These are phyloP conservation scores for Arthrocladium fulminans DNA, from an alignment of 2,329 filamentous ascomycete species.

Conservation along the genomic window DNA sequence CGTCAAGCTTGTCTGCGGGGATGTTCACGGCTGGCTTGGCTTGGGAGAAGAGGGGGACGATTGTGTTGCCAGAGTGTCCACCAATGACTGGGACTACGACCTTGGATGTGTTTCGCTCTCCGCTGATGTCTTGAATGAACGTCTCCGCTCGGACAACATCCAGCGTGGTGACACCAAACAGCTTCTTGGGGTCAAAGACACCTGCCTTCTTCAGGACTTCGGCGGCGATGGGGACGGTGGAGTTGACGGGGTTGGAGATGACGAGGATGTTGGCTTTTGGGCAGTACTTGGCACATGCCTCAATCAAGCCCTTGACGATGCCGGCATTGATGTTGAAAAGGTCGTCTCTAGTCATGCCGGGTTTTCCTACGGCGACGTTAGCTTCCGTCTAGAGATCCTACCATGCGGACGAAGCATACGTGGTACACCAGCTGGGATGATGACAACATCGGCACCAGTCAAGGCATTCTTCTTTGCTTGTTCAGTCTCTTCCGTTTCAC, in stretches of 20 bases:
- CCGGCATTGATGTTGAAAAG: conserved; percentile 99
- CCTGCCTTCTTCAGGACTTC: conserved; percentile 90
- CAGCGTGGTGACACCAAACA: conserved; percentile 97
- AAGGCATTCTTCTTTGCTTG: conserved; percentile 79
- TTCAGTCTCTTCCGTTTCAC: conserved; percentile 43
- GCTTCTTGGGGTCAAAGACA: conserved; percentile 88
- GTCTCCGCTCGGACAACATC: conserved; percentile 98
- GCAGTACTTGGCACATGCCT: conserved; percentile 75
- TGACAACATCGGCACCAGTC: conserved; percentile 86
- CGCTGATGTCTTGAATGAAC: conserved; percentile 78
- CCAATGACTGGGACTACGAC: conserved; percentile 86
- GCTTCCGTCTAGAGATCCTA: conserved; percentile 12
- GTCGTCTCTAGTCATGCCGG: conserved; percentile 98
- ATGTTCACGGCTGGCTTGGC: conserved; percentile 70
- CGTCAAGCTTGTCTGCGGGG: conserved; percentile 72
- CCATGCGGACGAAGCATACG: conserved; percentile 50
- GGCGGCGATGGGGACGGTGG: conserved; percentile 91
- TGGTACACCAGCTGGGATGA: conserved; percentile 96
- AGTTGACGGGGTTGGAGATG: conserved; percentile 99
- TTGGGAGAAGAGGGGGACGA: conserved; percentile 94
- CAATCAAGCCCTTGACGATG: conserved; percentile 89
- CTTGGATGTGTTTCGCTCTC: conserved; percentile 73
- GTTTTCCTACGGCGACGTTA: conserved; percentile 62
- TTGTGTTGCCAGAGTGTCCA: conserved; percentile 96
- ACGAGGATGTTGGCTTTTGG: conserved; percentile 92